phyloP scores from a whole-genome alignment of 2,329 filamentous ascomycete genomes.

The Pochonia chlamydosporia region DNA sequence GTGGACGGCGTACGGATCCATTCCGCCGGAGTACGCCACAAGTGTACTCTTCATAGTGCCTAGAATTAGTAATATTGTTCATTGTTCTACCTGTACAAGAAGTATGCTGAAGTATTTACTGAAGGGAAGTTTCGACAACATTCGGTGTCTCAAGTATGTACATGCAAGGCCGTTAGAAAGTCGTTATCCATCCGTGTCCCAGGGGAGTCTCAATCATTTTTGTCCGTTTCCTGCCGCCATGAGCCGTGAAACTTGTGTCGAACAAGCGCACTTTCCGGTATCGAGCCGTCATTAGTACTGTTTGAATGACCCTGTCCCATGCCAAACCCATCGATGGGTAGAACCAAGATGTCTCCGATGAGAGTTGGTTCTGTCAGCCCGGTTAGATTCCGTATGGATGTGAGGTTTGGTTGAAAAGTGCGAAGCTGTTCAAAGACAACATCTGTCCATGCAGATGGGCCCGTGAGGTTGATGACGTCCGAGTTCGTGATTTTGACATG shows the following conservation, averaged over 20 bases:
- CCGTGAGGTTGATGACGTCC: constrained; percentile 2
- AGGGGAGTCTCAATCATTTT: no score
- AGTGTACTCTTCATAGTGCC: no score
- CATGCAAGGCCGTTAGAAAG: no score
- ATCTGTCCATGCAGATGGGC: constrained; percentile 1
- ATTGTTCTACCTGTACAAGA: no score
- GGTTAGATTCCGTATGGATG: background rate
- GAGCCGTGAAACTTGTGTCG: constrained; percentile 15
- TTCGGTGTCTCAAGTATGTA: no score
- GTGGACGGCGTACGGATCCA: no score
- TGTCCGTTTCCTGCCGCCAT: background rate
- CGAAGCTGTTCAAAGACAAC: background rate
- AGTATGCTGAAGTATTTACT: no score
- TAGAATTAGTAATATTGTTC: no score
- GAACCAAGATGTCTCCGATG: constrained; percentile 12
- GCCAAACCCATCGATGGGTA: constrained; percentile 19
- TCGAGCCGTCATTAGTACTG: constrained; percentile 17
- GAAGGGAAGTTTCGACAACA: no score
- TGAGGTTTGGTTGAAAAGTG: background rate
- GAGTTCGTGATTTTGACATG: background rate
- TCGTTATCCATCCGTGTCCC: no score
- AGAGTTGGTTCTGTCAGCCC: constrained; percentile 9
- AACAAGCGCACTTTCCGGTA: constrained; percentile 16
- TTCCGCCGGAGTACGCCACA: no score
- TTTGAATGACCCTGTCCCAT: constrained; percentile 19